These are phyloP conservation scores for Suhomyces coccinellae DNA, from an alignment of 1,139 yeast species.

Conservation along the genomic window DNA sequence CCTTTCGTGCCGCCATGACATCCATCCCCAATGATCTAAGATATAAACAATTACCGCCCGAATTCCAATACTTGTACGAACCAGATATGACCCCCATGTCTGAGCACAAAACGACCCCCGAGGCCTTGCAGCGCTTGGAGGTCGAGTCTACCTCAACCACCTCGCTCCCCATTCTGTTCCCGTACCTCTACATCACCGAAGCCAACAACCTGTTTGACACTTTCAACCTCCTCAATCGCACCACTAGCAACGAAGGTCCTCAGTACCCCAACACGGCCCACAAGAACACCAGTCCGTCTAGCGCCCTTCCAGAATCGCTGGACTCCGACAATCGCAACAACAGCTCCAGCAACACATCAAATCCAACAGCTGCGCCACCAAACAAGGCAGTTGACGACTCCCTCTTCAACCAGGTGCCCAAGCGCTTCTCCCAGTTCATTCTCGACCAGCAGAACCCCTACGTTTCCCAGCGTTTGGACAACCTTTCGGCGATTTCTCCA, in stretches of 20 bases:
- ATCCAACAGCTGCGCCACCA: background rate
- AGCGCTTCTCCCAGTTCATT: slow-evolving; percentile 44
- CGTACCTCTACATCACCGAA: slow-evolving; percentile 33
- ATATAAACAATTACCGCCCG: slow-evolving; percentile 9
- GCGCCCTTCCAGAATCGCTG: no score
- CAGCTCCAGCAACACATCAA: slow-evolving; percentile 7
- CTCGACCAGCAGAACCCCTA: slow-evolving; percentile 38
- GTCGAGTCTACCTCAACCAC: slow-evolving; percentile 35
- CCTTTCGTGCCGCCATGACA: background rate
- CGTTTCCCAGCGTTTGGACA: slow-evolving; percentile 27
- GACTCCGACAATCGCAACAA: no score
- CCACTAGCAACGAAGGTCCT: slow-evolving; percentile 18
- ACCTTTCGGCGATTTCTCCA: slow-evolving; percentile 28
- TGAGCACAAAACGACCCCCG: slow-evolving; percentile 8
- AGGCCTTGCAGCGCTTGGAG: slow-evolving; percentile 23
- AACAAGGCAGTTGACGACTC: slow-evolving; percentile 3
- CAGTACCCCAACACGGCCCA: slow-evolving; percentile 31
- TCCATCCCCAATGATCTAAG: background rate
- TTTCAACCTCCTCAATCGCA: slow-evolving; percentile 25
- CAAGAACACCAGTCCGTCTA: slow-evolving; percentile 4
- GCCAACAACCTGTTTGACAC: slow-evolving; percentile 35
- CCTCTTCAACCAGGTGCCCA: slow-evolving; percentile 39
- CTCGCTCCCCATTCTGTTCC: slow-evolving; percentile 36
- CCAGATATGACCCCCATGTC: slow-evolving; percentile 4
- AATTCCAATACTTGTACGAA: slow-evolving; percentile 10